These are phyloP conservation scores for Angophora floribunda DNA, from an alignment of 345 rosid genomes.

Conservation along the genomic window DNA sequence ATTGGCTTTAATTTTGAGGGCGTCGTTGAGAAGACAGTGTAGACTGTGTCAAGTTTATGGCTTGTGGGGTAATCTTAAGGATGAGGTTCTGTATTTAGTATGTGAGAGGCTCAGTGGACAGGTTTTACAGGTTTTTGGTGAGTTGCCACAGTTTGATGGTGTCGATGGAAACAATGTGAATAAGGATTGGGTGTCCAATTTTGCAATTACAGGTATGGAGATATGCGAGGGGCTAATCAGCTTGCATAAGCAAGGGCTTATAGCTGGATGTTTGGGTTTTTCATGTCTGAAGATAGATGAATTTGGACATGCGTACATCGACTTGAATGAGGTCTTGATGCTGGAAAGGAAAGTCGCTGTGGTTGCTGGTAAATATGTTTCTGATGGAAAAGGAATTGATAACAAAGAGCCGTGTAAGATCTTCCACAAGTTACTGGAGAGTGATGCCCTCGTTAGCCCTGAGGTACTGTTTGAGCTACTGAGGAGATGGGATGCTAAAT, in stretches of 20 bases:
- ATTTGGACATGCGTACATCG: constrained; percentile 48
- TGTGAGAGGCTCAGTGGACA: constrained; percentile 28
- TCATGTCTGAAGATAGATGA: constrained; percentile 49
- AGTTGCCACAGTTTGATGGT: neutral
- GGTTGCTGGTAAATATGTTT: constrained; percentile 9
- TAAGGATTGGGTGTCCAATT: constrained; percentile 28
- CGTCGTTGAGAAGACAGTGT: constrained; percentile 4
- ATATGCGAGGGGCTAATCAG: constrained; percentile 57
- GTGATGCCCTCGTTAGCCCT: constrained; percentile 44
- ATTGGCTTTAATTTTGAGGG: constrained; percentile 24
- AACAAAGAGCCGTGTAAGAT: constrained; percentile 12
- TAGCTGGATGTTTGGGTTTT: constrained; percentile 44
- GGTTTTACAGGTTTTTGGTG: constrained; percentile 1
- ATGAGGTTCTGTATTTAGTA: constrained; percentile 50
- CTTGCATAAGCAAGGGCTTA: constrained; percentile 46
- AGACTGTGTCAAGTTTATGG: constrained; percentile 48
- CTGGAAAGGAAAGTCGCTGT: constrained; percentile 25
- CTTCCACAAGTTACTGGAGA: constrained; percentile 16
- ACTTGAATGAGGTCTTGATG: constrained; percentile 38
- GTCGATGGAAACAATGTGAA: constrained; percentile 1
- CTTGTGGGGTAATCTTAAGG: constrained; percentile 65
- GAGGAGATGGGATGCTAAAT: constrained; percentile 14
- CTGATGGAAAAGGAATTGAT: constrained; percentile 14
- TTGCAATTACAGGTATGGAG: constrained; percentile 54
- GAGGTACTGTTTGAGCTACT: constrained; percentile 50